Evolutionary conservation across 768 basidiomycete species (phyloP).

Genomic region (Podaxis rugospora): DNA sequence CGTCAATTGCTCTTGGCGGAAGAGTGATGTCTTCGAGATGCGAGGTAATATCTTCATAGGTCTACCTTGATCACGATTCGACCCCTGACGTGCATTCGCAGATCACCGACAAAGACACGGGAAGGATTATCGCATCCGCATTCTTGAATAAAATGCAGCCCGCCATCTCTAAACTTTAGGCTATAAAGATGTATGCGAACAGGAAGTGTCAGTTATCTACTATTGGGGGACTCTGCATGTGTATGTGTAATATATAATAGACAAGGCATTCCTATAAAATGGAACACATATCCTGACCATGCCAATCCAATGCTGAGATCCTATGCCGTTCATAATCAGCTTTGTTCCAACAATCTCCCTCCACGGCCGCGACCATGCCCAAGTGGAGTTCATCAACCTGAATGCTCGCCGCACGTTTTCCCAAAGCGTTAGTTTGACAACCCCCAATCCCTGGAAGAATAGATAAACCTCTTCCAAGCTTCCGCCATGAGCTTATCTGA

Average conservation of each 20-base stretch:
- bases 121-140: constrained; percentile 60
- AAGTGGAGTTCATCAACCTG: too few species aligned
- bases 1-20: constrained; percentile 62
- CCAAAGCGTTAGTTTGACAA: too few species aligned
- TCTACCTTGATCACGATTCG: too few species aligned
- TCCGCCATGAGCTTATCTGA: too few species aligned
- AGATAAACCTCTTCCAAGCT: too few species aligned
- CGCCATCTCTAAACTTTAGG: constrained; percentile 39
- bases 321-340: too few species aligned
- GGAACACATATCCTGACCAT: too few species aligned
- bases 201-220: background rate
- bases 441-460: too few species aligned
- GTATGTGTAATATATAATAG: background rate
- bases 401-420: too few species aligned
- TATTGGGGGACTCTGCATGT: background rate
- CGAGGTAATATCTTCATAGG: constrained; percentile 39
- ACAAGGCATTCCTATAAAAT: background rate
- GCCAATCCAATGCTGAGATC: too few species aligned
- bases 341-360: too few species aligned
- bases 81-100: constrained; percentile 22
- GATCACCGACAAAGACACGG: constrained; percentile 57
- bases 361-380: too few species aligned
- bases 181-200: background rate
- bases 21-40: constrained; percentile 69
- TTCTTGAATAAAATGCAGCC: constrained; percentile 77